Conservation (phyloP, 495 filamentous ascomycete genomes). For the Aspergillus conjunctus region DNA sequence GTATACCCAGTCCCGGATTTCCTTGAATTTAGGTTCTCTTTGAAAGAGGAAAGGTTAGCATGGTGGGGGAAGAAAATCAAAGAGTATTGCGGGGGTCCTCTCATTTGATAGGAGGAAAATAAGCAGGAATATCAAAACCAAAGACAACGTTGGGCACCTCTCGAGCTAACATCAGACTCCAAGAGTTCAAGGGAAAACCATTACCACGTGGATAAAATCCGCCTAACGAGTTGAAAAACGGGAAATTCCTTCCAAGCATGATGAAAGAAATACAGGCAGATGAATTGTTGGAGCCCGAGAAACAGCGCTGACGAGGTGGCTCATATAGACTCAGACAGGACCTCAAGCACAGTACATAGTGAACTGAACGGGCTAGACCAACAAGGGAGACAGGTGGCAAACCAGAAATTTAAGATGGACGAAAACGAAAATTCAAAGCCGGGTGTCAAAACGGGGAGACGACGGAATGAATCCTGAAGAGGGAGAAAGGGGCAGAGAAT, state of each 20-base stretch:
- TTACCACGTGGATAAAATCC: conserved; percentile 55
- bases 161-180: conserved; percentile 15
- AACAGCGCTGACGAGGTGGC: conserved; percentile 2
- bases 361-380: conserved; percentile 14
- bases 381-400: conserved; percentile 21
- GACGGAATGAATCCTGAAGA: neutral
- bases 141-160: conserved; percentile 14
- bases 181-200: conserved; percentile 33
- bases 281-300: conserved; percentile 14
- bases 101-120: neutral
- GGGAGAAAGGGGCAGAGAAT: conserved; percentile 23
- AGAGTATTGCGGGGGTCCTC: neutral
- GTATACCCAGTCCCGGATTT: conserved; percentile 60
- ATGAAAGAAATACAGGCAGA: conserved; percentile 31
- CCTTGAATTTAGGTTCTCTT: conserved; percentile 45
- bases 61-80: neutral
- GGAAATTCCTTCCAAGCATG: conserved; percentile 49
- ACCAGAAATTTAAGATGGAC: too few species aligned
- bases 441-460: conserved; percentile 2
- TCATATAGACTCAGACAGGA: conserved; percentile 18
- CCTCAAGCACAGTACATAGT: conserved; percentile 29
- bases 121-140: conserved; percentile 1
- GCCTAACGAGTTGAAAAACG: conserved; percentile 45
- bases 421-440: conserved; percentile 7
- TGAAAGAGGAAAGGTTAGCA: conserved; percentile 14